Conservation (phyloP, 1,284 basidiomycete species). For the Xerocomus nothofagi region DNA sequence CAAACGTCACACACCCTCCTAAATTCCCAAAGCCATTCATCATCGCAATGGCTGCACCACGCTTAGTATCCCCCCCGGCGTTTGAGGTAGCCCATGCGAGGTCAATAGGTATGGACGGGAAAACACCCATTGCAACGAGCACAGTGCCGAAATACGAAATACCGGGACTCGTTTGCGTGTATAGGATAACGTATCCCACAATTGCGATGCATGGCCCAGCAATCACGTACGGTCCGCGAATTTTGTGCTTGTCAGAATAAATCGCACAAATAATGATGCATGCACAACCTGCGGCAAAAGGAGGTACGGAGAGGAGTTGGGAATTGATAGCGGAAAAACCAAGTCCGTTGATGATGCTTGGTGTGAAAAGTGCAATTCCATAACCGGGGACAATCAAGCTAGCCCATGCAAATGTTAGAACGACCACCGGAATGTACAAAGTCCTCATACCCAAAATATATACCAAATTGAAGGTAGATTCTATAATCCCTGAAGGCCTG, state of each 20-base stretch:
- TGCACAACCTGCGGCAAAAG: slow-evolving; percentile 44
- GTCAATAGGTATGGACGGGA: slow-evolving; percentile 48
- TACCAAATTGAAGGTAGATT: slow-evolving; percentile 42
- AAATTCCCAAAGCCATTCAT: slow-evolving; percentile 54
- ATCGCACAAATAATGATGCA: slow-evolving; percentile 39
- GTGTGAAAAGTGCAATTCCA: slow-evolving; percentile 56
- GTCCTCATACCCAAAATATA: slow-evolving; percentile 41
- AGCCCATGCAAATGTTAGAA: slow-evolving; percentile 6
- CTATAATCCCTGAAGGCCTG: slow-evolving; percentile 46
- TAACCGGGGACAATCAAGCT: slow-evolving; percentile 52
- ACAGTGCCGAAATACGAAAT: slow-evolving; percentile 49
- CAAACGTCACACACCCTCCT: slow-evolving; percentile 43
- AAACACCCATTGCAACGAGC: slow-evolving; percentile 53
- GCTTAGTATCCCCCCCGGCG: slow-evolving; percentile 54
- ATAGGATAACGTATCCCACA: slow-evolving; percentile 45
- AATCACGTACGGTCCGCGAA: slow-evolving; percentile 46
- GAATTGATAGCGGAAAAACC: slow-evolving; percentile 55
- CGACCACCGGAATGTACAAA: neutral
- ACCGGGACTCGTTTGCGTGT: slow-evolving; percentile 36
- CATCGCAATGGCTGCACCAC: slow-evolving; percentile 53
- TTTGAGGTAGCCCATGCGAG: slow-evolving; percentile 59
- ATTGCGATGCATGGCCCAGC: slow-evolving; percentile 36
- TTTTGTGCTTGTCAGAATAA: slow-evolving; percentile 41
- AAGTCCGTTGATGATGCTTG: slow-evolving; percentile 53
- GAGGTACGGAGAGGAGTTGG: slow-evolving; percentile 54